Conservation (phyloP, 306 rosid genomes). For the Prinsepia uniflora region DNA sequence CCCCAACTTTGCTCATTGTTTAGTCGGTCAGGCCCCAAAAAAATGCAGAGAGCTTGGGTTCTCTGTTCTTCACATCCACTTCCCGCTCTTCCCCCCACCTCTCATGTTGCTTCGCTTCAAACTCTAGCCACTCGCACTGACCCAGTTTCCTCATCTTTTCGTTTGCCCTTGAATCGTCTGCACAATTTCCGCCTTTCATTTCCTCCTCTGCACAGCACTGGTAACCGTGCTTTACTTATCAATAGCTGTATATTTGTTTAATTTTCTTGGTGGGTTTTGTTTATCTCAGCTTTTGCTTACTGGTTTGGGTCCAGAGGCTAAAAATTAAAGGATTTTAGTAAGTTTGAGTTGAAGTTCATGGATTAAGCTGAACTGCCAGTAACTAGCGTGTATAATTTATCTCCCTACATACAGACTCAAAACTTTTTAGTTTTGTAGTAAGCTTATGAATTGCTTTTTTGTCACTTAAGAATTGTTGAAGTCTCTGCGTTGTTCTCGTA, state of each 20-base stretch:
- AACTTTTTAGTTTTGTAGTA: neutral
- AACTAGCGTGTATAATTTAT: neutral
- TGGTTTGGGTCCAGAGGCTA: neutral
- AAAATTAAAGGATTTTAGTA: neutral
- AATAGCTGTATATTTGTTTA: neutral
- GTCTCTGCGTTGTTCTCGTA: neutral
- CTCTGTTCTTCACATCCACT: constrained; percentile 36
- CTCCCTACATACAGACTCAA: neutral
- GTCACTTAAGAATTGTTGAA: neutral
- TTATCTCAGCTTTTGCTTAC: neutral
- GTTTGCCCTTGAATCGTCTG: constrained; percentile 27
- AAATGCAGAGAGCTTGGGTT: constrained; percentile 37
- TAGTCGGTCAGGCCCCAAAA: constrained; percentile 6
- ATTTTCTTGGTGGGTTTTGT: constrained; percentile 3
- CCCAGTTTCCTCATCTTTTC: constrained; percentile 17
- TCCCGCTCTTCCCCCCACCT: constrained; percentile 26
- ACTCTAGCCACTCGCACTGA: constrained; percentile 16
- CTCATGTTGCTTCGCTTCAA: constrained; percentile 31
- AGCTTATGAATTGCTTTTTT: neutral
- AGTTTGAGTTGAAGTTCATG: constrained; percentile 6
- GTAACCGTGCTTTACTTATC: constrained; percentile 26
- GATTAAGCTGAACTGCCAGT: neutral
- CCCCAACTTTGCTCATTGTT: neutral
- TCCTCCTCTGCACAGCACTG: constrained; percentile 37
- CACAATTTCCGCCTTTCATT: constrained; percentile 30